Base-by-base conservation (phyloP, 768 basidiomycete species). In the Podaxis sp. region DNA sequence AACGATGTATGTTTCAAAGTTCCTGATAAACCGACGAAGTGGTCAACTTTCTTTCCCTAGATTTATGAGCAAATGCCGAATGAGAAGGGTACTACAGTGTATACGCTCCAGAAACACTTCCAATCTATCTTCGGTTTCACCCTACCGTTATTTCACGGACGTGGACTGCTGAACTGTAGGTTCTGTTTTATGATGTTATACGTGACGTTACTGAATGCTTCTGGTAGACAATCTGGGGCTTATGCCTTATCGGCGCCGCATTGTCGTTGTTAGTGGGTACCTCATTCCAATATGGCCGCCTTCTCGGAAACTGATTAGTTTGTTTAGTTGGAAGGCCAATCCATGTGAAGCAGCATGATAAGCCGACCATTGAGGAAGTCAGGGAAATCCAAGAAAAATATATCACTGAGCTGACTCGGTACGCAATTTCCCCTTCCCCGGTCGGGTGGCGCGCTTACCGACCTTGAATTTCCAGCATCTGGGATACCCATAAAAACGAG, bases 11-110 rank as follows among this genome's bases (percentile, higher is more conserved):
- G 86, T 8, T 44, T 33, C 54, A 4, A 40, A 48, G n/a, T 13
- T 2, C 24, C 49, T 46, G 26, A 44, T 38, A 24, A 68, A 59
- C 66, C 3, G 38, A n/a, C 46, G 4, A 22, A 52, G 4, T 46
- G 9, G 17, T 52, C 26, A 48, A 52, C 6, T 57, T 57, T 42
- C 2, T 5, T 61, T 39, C 33, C 24, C 5, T 69, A 98, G 95
- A 97, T 99, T 57, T 99, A 93, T 69, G 84, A 96, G 65, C 96
- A 99, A 78, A 91, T 99, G 88, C 90, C 95, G 2, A 99, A 98
- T 71, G 88, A 95, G 69, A 90, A 88, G 68, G 96, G 96, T 1
- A 97, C 96, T 2, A 88, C 89, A 17, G 75, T 97, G 26, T 93
- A 95, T 75, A 83, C 80, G 11, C 69, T 97, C 5, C 96, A 99